Percentiles rank a stretch among this genome's conserved stretches.
These are phyloP conservation scores for Cytospora chrysosperma DNA, from an alignment of 2,329 filamentous ascomycete species.

Conservation along the genomic window DNA sequence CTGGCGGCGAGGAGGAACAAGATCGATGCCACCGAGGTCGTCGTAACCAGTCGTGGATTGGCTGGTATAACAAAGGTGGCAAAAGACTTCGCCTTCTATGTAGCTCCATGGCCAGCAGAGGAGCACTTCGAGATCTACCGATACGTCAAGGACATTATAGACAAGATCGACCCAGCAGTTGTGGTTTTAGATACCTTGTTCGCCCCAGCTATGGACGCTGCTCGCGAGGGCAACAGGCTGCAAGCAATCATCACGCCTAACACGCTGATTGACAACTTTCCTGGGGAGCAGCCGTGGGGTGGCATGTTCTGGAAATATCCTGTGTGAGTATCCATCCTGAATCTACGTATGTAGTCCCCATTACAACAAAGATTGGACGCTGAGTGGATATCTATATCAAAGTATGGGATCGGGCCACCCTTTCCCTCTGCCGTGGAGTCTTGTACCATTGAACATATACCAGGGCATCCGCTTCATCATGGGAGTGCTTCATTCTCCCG, in stretches of 20 bases:
- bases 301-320: slow-evolving; percentile 29
- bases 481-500: slow-evolving; percentile 13
- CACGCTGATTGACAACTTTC: slow-evolving; percentile 17
- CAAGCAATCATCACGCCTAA: slow-evolving; percentile 25
- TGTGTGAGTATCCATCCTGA: too few relatives aligned
- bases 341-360: too few relatives aligned
- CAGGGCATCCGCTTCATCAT: slow-evolving; percentile 16
- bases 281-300: slow-evolving; percentile 19
- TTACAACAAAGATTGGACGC: too few relatives aligned
- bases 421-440: slow-evolving; percentile 27
- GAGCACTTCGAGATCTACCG: slow-evolving; percentile 11
- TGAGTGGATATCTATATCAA: too few relatives aligned
- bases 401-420: slow-evolving; percentile 26
- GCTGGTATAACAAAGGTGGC: slow-evolving; percentile 34
- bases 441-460: slow-evolving; percentile 27
- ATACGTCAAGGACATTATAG: slow-evolving; percentile 15
- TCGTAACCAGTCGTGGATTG: slow-evolving; percentile 30
- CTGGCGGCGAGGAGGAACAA: slow-evolving; percentile 26
- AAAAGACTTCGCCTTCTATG: slow-evolving; percentile 25
- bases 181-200: slow-evolving; percentile 26
- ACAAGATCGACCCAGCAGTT: slow-evolving; percentile 26
- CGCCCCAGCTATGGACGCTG: slow-evolving; percentile 26
- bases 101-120: slow-evolving; percentile 9
- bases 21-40: slow-evolving; percentile 28
- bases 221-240: slow-evolving; percentile 14